phyloP scores from a whole-genome alignment of 2,329 filamentous ascomycete species.

The Cladosporium sp. region DNA sequence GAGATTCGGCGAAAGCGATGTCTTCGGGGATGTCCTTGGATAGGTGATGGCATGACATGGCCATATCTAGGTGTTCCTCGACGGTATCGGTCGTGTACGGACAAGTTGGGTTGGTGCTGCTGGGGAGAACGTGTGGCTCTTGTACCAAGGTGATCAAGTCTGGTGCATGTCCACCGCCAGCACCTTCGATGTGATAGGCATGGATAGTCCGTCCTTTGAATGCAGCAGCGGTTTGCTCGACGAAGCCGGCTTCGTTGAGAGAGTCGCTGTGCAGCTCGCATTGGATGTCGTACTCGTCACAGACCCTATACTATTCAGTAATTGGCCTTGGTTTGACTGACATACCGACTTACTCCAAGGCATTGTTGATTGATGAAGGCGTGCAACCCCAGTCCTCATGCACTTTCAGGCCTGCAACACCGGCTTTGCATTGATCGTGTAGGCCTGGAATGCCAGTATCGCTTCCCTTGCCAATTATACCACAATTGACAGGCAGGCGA shows the following conservation, averaged over 20 bases:
- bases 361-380: slow-evolving; percentile 82
- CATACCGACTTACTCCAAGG: slow-evolving; percentile 45
- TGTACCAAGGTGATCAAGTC: slow-evolving; percentile 92
- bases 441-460: slow-evolving; percentile 67
- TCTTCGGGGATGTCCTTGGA: slow-evolving; percentile 89
- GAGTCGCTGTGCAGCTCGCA: slow-evolving; percentile 92
- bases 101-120: slow-evolving; percentile 82
- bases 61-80: slow-evolving; percentile 91
- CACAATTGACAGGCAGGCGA: slow-evolving; percentile 75
- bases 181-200: slow-evolving; percentile 91
- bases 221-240: slow-evolving; percentile 78
- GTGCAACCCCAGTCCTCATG: slow-evolving; percentile 94
- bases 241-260: slow-evolving; percentile 89
- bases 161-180: slow-evolving; percentile 84
- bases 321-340: too few species aligned
- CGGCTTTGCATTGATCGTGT: slow-evolving; percentile 72
- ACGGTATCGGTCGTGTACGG: slow-evolving; percentile 86
- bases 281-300: slow-evolving; percentile 84
- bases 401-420: slow-evolving; percentile 82
- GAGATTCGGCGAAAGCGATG: slow-evolving; percentile 85
- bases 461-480: slow-evolving; percentile 88
- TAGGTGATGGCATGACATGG: slow-evolving; percentile 93
- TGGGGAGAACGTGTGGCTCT: slow-evolving; percentile 77
- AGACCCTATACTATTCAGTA: slow-evolving; percentile 49
- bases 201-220: slow-evolving; percentile 83